Conservation (phyloP, 352 stramenopile species). For the Blastocystis sp. region DNA sequence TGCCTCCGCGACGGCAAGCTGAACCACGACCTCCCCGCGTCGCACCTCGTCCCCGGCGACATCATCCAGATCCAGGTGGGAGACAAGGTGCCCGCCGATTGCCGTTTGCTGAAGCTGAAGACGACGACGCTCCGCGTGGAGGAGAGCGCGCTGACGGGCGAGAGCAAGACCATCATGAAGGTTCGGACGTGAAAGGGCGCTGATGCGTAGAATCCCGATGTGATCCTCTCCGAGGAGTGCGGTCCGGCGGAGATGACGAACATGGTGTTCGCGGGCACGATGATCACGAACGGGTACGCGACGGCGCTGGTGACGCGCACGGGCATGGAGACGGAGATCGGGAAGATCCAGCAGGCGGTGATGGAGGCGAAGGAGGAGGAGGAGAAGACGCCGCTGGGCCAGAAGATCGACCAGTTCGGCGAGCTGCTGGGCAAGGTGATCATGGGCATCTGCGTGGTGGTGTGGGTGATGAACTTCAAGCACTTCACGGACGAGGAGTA, state of each 20-base stretch:
- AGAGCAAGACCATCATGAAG: conserved; percentile 88
- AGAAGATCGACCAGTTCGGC: conserved; percentile 97
- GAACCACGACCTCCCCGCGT: conserved; percentile 76
- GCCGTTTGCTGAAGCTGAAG: conserved; percentile 87
- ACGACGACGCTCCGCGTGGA: conserved; percentile 77
- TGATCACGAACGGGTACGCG: conserved; percentile 89
- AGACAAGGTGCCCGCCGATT: conserved; percentile 92
- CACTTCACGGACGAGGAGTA: conserved; percentile 76
- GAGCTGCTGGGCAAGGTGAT: conserved; percentile 91
- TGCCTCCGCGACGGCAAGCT: conserved; percentile 68
- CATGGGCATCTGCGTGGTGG: conserved; percentile 83
- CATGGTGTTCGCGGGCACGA: conserved; percentile 94
- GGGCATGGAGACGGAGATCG: conserved; percentile 96
- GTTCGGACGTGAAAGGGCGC: background rate
- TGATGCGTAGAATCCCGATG: background rate
- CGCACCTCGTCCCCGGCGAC: conserved; percentile 90
- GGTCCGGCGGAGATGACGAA: conserved; percentile 84
- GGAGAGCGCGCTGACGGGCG: conserved; percentile 87
- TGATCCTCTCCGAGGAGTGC: background rate
- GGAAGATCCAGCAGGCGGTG: conserved; percentile 89
- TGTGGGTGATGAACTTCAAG: conserved; percentile 87
- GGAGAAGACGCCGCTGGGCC: conserved; percentile 90
- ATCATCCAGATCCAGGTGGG: conserved; percentile 86
- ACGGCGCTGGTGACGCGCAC: conserved; percentile 82
- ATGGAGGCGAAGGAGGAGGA: conserved; percentile 81